These are phyloP conservation scores for Ceratobasidium sp. DNA, from an alignment of 1,284 basidiomycete genomes.

Conservation along the genomic window DNA sequence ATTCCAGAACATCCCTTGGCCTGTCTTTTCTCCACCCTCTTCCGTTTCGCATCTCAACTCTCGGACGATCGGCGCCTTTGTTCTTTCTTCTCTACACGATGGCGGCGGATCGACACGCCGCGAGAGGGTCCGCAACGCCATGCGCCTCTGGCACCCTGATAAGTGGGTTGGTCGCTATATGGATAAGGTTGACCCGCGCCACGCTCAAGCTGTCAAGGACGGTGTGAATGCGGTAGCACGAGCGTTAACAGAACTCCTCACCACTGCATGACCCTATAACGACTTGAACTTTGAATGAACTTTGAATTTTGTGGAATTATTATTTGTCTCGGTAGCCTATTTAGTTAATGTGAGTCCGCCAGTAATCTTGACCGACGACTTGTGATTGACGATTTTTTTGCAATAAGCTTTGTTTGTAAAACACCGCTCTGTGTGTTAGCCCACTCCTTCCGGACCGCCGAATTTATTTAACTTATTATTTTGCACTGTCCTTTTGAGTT, in stretches of 20 bases:
- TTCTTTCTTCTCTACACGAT: slow-evolving; percentile 39
- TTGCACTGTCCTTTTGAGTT: neutral
- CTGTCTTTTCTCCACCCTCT: slow-evolving; percentile 29
- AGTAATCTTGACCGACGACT: neutral
- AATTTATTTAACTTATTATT: slow-evolving; percentile 34
- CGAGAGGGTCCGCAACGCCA: slow-evolving; percentile 38
- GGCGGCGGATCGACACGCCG: slow-evolving; percentile 32
- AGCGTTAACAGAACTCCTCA: slow-evolving; percentile 32
- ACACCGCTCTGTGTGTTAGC: slow-evolving; percentile 7
- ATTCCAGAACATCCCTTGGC: slow-evolving; percentile 41
- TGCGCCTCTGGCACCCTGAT: slow-evolving; percentile 40
- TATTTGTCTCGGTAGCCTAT: slow-evolving; percentile 28
- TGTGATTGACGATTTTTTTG: slow-evolving; percentile 8
- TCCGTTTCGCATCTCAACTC: slow-evolving; percentile 21
- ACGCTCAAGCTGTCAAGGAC: slow-evolving; percentile 21
- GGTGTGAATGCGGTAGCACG: slow-evolving; percentile 35
- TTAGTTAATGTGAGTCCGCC: slow-evolving; percentile 29
- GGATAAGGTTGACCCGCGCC: slow-evolving; percentile 16
- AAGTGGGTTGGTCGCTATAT: slow-evolving; percentile 36
- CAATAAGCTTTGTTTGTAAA: neutral
- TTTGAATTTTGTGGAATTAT: neutral
- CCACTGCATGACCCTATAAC: slow-evolving; percentile 10
- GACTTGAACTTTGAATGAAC: slow-evolving; percentile 11
- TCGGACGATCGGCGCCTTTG: slow-evolving; percentile 35
- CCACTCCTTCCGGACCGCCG: neutral